Evolutionary conservation across 257 asterid species (phyloP).

Genomic region (Capsicum baccatum): DNA sequence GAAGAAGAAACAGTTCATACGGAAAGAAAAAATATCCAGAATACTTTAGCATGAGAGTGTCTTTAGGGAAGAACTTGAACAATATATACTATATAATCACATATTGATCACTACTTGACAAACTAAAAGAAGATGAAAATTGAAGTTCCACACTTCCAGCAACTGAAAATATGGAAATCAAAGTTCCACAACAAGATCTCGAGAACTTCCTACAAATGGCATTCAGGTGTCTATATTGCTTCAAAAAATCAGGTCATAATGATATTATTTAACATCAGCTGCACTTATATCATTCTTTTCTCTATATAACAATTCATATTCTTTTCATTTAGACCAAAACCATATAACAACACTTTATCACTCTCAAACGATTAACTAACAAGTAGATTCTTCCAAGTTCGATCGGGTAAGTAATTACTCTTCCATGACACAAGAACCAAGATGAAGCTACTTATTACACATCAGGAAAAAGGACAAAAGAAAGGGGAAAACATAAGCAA

Average conservation of each 20-base stretch:
- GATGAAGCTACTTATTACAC: constrained; percentile 1
- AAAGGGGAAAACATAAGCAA: background rate
- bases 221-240: background rate
- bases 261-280: background rate
- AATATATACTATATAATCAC: constrained; percentile 22
- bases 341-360: background rate
- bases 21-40: background rate
- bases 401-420: background rate
- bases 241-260: background rate
- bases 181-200: constrained; percentile 17
- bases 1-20: constrained; percentile 19
- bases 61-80: background rate
- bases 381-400: background rate
- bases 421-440: constrained; percentile 3
- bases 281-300: constrained; percentile 1
- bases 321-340: constrained; percentile 7
- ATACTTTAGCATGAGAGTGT: background rate
- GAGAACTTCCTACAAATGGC: constrained; percentile 14
- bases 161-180: background rate
- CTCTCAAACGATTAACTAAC: background rate
- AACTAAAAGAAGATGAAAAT: background rate
- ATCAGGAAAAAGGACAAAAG: background rate
- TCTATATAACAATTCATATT: background rate
- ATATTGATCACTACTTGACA: constrained; percentile 9
- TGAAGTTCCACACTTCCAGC: background rate